A percentile compares a stretch with the other conserved stretches of the same genome.
phyloP scores from a whole-genome alignment of 306 rosid genomes.

The Acacia confusa region DNA sequence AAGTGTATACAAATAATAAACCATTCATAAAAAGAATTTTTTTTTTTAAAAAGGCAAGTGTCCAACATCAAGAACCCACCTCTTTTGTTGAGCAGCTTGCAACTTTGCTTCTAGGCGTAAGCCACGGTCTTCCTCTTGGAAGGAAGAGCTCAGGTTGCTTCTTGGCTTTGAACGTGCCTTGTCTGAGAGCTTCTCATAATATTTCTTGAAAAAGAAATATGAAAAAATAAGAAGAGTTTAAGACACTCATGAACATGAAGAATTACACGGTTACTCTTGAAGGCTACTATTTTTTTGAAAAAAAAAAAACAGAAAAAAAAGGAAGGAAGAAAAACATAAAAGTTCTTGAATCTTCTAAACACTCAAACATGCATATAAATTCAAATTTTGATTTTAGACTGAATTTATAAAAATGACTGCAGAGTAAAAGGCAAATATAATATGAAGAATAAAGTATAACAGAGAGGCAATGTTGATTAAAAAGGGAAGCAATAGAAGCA shows the following conservation, averaged over 20 bases:
- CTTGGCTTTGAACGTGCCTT: conserved; percentile 89
- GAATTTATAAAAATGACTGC: background rate
- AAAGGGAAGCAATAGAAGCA: background rate
- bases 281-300: background rate
- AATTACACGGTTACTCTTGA: background rate
- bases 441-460: conserved; percentile 1
- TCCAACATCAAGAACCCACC: conserved; percentile 40
- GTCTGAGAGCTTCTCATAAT: conserved; percentile 74
- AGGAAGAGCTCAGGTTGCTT: conserved; percentile 69
- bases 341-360: conserved; percentile 8
- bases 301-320: background rate
- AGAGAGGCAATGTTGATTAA: conserved; percentile 12
- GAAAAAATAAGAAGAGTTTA: background rate
- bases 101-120: conserved; percentile 92
- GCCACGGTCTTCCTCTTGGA: conserved; percentile 72
- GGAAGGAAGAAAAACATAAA: background rate
- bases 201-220: conserved; percentile 50
- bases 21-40: background rate
- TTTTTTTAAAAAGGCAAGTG: background rate
- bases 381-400: background rate
- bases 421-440: background rate
- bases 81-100: conserved; percentile 91
- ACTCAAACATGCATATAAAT: background rate
- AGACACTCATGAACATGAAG: background rate
- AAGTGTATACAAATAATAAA: background rate